These are phyloP conservation scores for Lentinus tigrinus DNA, from an alignment of 768 basidiomycete species.

Conservation along the genomic window DNA sequence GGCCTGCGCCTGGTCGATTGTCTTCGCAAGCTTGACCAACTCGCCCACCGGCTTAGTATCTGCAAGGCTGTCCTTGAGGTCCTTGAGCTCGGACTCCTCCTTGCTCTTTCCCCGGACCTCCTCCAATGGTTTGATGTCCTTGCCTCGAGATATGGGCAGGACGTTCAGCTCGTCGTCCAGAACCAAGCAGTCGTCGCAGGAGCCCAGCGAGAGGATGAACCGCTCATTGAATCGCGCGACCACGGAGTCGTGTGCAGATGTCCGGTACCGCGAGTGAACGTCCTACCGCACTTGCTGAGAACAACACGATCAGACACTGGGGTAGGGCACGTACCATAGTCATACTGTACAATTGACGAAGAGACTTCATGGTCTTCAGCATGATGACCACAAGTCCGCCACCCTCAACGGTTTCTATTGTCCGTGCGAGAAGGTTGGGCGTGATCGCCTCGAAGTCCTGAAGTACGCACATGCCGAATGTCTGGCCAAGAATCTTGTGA, in stretches of 20 bases:
- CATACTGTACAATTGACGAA: slow-evolving; percentile 92
- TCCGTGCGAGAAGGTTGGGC: slow-evolving; percentile 93
- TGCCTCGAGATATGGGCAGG: slow-evolving; percentile 91
- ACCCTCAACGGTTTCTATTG: slow-evolving; percentile 97
- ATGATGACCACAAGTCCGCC: slow-evolving; percentile 87
- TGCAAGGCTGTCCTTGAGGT: slow-evolving; percentile 72
- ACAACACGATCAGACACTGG: not conserved
- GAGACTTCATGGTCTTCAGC: slow-evolving; percentile 91
- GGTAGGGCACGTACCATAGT: slow-evolving; percentile 48
- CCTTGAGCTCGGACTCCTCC: slow-evolving; percentile 65
- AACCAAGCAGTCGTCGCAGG: slow-evolving; percentile 88
- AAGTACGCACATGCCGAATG: slow-evolving; percentile 94
- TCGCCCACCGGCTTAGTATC: slow-evolving; percentile 88
- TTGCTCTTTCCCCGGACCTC: slow-evolving; percentile 49
- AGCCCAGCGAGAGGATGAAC: slow-evolving; percentile 95
- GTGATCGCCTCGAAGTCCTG: slow-evolving; percentile 99
- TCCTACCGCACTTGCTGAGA: slow-evolving; percentile 54
- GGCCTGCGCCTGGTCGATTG: slow-evolving; percentile 92
- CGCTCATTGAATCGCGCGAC: slow-evolving; percentile 98
- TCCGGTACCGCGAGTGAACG: slow-evolving; percentile 92
- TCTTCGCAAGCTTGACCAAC: slow-evolving; percentile 86
- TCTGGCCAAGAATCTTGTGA: slow-evolving; percentile 94
- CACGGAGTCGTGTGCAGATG: slow-evolving; percentile 84
- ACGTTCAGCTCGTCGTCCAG: slow-evolving; percentile 98
- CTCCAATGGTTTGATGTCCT: slow-evolving; percentile 77